Percentiles rank a stretch among this genome's conserved stretches.
phyloP scores from a whole-genome alignment of 2,329 filamentous ascomycete genomes.

The Colletotrichum higginsianum region DNA sequence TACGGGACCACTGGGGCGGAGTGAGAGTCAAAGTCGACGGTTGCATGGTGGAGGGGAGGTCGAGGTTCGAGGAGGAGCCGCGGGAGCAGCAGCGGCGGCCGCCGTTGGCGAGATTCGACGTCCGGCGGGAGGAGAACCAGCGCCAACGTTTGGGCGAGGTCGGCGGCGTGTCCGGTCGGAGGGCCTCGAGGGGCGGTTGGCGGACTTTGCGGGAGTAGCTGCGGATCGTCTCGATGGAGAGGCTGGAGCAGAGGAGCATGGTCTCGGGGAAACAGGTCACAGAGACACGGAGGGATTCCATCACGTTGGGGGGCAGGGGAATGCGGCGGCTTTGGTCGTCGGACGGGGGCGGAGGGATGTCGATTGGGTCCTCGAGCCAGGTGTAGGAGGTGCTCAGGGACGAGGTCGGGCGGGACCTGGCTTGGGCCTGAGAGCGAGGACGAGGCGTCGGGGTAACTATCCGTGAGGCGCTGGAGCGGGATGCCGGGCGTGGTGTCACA shows the following conservation, averaged over 20 bases:
- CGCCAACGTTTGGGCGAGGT: slow-evolving; percentile 42
- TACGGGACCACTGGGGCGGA: slow-evolving; percentile 56
- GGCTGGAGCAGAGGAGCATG: slow-evolving; percentile 69
- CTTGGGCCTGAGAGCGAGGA: slow-evolving; percentile 30
- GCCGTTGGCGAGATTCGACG: slow-evolving; percentile 11
- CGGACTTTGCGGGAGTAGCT: slow-evolving; percentile 68
- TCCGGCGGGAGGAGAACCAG: slow-evolving; percentile 40
- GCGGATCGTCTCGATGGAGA: slow-evolving; percentile 72
- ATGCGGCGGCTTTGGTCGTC: slow-evolving; percentile 48
- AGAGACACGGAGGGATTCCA: slow-evolving; percentile 69
- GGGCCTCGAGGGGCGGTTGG: slow-evolving; percentile 49
- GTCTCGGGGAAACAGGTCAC: slow-evolving; percentile 72
- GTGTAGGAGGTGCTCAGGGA: slow-evolving; percentile 37
- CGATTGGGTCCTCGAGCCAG: slow-evolving; percentile 43
- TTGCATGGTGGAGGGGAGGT: slow-evolving; percentile 17
- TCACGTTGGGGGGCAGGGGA: slow-evolving; percentile 66
- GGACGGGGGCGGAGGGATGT: slow-evolving; percentile 25
- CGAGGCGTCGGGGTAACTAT: slow-evolving; percentile 15
- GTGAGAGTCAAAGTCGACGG: slow-evolving; percentile 31
- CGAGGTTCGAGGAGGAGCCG: slow-evolving; percentile 33
- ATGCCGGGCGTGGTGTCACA: slow-evolving; percentile 22
- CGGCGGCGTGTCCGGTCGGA: slow-evolving; percentile 36
- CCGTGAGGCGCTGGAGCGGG: slow-evolving; percentile 15
- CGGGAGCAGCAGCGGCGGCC: slow-evolving; percentile 27
- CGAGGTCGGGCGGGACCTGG: slow-evolving; percentile 29